Evolutionary conservation across 352 stramenopile species (phyloP), one percentile per base, ranked within the genome.

Genomic region (Globisporangium viniferum): DNA sequence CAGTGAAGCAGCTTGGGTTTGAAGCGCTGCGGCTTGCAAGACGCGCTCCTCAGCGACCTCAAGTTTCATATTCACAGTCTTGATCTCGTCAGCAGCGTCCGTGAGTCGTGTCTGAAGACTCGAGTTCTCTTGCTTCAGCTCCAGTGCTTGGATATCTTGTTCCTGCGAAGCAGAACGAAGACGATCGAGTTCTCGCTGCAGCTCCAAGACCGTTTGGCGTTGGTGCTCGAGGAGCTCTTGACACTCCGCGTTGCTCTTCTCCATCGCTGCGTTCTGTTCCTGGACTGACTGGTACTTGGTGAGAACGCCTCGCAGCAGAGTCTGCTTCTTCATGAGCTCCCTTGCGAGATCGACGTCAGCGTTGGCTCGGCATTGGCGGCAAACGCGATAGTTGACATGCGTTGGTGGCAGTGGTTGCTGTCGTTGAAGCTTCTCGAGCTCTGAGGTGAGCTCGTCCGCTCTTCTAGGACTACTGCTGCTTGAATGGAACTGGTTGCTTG

Each of bases 281-380:
- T 75, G 70, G 6, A 69, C 27, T 8, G 53, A 20, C 58, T 82
- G 73, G 31, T 75, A 74, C 15, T 76, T 75, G 15, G 67, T 62
- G 4, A 81, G 60, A 10, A 72, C 64, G 5, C 63, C 22, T 0
- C 75, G 72, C 27, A 79, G 57, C 24, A 64, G 60, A 22, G 55
- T 66, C 15, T 81, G 78, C 24, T 71, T 63, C 53, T 73, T 64
- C 9, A 68, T 56, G 10, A 86, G 58, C 61, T 86, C 78, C 5
- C 69, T 63, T 2, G 72, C 70, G 5, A 84, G 61, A 3, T 79
- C 70, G 1, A 84, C 49, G 29, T 84, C 76, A 0, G 49, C 0
- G 74, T 22, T 2, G 59, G 55, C 22, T 20, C 76, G 78, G 46
- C 76, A 86, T 54, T 76, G 58, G 2, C 74, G 74, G 18, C 75